Percentiles rank a stretch among this genome's conserved stretches.
Evolutionary conservation across 164 flowering plant genomes (phyloP).

Genomic region (Kingdonia uniflora): DNA sequence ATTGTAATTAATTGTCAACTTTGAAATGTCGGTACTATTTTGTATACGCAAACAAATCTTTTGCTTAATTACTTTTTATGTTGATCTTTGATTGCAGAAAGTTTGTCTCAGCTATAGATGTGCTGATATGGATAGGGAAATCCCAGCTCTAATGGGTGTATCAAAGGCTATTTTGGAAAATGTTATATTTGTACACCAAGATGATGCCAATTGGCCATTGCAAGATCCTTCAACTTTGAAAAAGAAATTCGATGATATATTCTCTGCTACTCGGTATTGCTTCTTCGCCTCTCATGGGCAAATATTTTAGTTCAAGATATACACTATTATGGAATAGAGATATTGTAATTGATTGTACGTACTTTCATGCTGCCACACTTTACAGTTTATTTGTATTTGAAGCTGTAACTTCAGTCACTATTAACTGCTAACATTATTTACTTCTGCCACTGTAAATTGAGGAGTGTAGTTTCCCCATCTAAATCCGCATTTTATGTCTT

Average conservation of each 20-base stretch:
- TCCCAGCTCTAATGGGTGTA: slow-evolving; percentile 96
- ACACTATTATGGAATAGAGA: neutral
- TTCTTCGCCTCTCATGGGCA: neutral
- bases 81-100: slow-evolving; percentile 51
- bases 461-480: too few relatives aligned
- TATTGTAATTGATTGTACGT: neutral
- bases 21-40: slow-evolving; percentile 6
- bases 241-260: slow-evolving; percentile 97
- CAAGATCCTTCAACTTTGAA: slow-evolving; percentile 94
- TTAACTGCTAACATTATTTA: too few relatives aligned
- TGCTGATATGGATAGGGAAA: slow-evolving; percentile 98
- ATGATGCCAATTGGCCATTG: slow-evolving; percentile 97
- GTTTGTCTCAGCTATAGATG: slow-evolving; percentile 98
- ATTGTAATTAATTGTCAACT: too few relatives aligned
- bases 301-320: neutral
- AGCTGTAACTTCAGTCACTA: too few relatives aligned
- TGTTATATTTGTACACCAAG: slow-evolving; percentile 96
- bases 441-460: too few relatives aligned
- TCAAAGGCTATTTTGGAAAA: slow-evolving; percentile 96
- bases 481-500: too few relatives aligned
- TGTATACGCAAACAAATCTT: too few relatives aligned
- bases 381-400: too few relatives aligned
- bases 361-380: neutral
- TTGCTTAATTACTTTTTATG: neutral
- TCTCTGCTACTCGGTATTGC: slow-evolving; percentile 90